Evolutionary conservation across 257 asterid species (phyloP).

Genomic region (Plantago major): DNA sequence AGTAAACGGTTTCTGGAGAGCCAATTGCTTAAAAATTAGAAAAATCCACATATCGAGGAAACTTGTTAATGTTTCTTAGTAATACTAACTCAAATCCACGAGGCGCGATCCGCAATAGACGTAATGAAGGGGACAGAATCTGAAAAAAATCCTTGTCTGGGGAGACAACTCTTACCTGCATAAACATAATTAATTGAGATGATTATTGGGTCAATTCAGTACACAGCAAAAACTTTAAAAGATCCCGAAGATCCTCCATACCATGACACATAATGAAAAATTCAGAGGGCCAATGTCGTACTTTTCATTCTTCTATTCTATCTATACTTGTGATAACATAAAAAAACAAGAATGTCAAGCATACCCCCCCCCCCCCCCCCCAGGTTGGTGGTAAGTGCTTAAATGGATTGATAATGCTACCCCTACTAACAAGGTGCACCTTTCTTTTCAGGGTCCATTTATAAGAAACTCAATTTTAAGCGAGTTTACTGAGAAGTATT

Average conservation of each 20-base stretch:
- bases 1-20: too few relatives aligned
- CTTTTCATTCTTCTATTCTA: too few relatives aligned
- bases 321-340: too few relatives aligned
- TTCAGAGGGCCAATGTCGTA: too few relatives aligned
- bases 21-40: constrained; percentile 6
- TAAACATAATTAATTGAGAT: constrained; percentile 17
- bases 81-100: constrained; percentile 89
- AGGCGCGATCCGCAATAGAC: constrained; percentile 94
- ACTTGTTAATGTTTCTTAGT: constrained; percentile 16
- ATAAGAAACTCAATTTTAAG: too few relatives aligned
- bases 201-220: constrained; percentile 15
- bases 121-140: constrained; percentile 91
- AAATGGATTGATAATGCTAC: too few relatives aligned
- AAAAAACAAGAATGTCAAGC: too few relatives aligned
- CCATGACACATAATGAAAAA: neutral
- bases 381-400: too few relatives aligned
- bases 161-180: constrained; percentile 97
- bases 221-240: constrained; percentile 12
- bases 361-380: too few relatives aligned
- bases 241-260: constrained; percentile 13
- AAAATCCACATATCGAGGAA: constrained; percentile 16
- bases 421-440: too few relatives aligned
- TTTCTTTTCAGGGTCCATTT: too few relatives aligned
- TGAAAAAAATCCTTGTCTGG: constrained; percentile 98
- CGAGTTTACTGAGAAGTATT: too few relatives aligned